phyloP scores from a whole-genome alignment of 2,329 filamentous ascomycete species.

The Sporothrix protearum region DNA sequence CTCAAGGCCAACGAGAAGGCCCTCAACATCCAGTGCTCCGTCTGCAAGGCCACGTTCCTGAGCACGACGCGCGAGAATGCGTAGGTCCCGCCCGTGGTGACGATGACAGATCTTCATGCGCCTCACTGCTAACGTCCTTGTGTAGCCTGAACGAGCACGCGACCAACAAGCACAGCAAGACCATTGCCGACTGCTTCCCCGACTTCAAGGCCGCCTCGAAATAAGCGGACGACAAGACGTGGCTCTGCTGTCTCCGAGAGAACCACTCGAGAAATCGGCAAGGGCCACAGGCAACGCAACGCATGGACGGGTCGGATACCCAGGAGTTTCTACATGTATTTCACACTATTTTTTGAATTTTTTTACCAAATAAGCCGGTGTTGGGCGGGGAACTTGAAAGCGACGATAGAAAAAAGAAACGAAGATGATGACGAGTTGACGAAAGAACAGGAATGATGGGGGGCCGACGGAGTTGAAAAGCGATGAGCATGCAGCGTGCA shows the following conservation, averaged over 20 bases:
- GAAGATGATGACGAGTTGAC: background rate
- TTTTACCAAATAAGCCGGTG: conserved; percentile 4
- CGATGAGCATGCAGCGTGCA: background rate
- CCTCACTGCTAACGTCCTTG: background rate
- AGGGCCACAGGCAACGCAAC: background rate
- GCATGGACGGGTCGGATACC: conserved; percentile 17
- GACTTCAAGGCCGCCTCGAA: conserved; percentile 36
- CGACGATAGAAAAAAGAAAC: background rate
- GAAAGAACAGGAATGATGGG: background rate
- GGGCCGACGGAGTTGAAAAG: background rate
- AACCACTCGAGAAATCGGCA: background rate
- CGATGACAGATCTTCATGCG: background rate
- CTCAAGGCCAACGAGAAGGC: conserved; percentile 68
- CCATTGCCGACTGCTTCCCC: conserved; percentile 68
- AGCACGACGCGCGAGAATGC: conserved; percentile 71
- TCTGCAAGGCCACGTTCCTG: conserved; percentile 75
- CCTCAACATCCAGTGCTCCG: conserved; percentile 71
- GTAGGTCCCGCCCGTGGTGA: conserved; percentile 40
- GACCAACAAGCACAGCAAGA: conserved; percentile 72
- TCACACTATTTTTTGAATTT: background rate
- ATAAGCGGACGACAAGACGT: conserved; percentile 11
- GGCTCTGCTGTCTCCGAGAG: background rate
- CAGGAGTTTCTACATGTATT: conserved; percentile 19
- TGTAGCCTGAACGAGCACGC: conserved; percentile 66
- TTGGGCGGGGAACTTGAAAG: background rate